Evolutionary conservation across 345 rosid species (phyloP), one percentile per base, ranked within the genome.

Genomic region (Carallia brachiata): DNA sequence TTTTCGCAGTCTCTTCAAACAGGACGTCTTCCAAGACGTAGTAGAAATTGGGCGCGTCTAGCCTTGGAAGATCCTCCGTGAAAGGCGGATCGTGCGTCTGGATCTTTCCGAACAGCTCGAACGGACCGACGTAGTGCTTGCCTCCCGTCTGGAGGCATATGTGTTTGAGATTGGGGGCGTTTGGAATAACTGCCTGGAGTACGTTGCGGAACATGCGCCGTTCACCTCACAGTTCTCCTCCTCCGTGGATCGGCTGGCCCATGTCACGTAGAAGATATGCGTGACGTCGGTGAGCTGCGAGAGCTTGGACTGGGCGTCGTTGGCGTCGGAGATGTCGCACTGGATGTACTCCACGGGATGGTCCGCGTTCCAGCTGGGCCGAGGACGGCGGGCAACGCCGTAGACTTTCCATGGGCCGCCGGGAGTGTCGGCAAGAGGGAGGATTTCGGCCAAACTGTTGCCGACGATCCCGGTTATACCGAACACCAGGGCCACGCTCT

Each of bases 61-160:
- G 60, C 69, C 97, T 79, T 5, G 94, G 90, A 47, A 92, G 64
- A 39, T 92, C 96, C 78, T 92, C 93, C 0, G 92, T 80, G 71
- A 83, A 92, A 0, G 96, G 96, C 4, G 92, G 64, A 2, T 88
- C 92, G 52, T 84, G 90, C 8, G 34, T 36, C 19, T 67, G 34
- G 56, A 71, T 37, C 57, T 61, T 71, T 5, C 73, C 79, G 0
- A 18, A 1, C 17, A 36, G 44, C 28, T 74, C 82, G 72, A 83
- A 81, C 0, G 96, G 83, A 3, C 90, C 96, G 3, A 76, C 0
- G 73, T 90, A 92, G 71, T 88, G 93, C 23, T 87, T 92, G n/a
- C 56, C 6, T 1, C 66, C 60, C 6, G 66, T 61, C 19, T 61
- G 66, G 59, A 70, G 66, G 59, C 50, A 70, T 31, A 70, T 37